These are phyloP conservation scores for Gastrodia elata DNA, from an alignment of 106 monocot species.

Conservation along the genomic window DNA sequence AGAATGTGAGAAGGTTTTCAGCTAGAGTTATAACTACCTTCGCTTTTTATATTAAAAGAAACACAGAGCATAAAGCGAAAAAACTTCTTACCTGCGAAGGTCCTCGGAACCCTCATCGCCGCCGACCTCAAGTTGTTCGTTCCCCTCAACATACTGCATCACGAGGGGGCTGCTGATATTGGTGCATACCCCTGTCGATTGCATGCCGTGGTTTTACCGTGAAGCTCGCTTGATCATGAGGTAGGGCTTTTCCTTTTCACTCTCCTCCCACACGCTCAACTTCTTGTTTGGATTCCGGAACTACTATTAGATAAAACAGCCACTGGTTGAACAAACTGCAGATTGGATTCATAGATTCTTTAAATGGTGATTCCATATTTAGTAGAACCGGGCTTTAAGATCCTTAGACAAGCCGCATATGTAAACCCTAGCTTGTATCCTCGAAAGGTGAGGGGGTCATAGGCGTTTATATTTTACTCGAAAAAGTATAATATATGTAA, in stretches of 20 bases:
- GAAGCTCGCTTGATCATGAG: neutral
- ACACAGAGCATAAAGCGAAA: neutral
- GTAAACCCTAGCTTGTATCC: no score
- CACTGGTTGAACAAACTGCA: no score
- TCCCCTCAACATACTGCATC: neutral
- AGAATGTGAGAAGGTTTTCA: neutral
- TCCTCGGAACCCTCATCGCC: neutral
- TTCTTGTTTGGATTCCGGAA: no score
- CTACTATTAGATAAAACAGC: no score
- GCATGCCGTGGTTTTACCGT: neutral
- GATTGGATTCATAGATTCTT: no score
- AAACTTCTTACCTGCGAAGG: slow-evolving; percentile 2
- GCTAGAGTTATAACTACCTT: neutral
- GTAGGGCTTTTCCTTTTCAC: neutral
- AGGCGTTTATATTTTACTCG: no score
- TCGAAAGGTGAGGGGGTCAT: no score
- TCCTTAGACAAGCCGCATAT: no score
- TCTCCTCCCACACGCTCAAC: neutral
- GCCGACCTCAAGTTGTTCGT: neutral
- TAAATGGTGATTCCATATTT: no score
- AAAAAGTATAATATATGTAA: no score
- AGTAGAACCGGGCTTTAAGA: no score
- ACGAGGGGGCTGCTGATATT: neutral
- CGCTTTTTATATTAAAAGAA: neutral
- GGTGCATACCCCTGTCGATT: neutral